phyloP scores from a whole-genome alignment of 2,329 filamentous ascomycete species.

The Chlorencoelia australis region DNA sequence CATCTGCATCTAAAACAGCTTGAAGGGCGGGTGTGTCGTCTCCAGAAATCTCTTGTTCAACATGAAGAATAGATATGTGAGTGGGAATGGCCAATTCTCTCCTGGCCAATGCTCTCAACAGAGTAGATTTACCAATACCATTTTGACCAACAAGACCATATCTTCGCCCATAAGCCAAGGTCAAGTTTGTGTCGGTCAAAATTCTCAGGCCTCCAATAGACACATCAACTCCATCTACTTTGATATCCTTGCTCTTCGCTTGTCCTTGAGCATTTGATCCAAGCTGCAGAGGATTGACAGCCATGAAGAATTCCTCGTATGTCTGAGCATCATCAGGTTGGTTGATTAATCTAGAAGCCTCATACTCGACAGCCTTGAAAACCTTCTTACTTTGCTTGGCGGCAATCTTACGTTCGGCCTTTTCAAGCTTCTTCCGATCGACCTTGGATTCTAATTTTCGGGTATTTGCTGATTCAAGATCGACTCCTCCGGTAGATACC shows the following conservation, averaged over 20 bases:
- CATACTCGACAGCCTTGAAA: conserved; percentile 97
- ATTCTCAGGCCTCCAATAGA: conserved; percentile 85
- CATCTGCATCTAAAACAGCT: conserved; percentile 92
- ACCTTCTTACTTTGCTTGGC: conserved; percentile 98
- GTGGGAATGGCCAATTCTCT: conserved; percentile 92
- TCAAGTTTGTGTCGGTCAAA: conserved; percentile 80
- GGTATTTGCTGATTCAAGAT: conserved; percentile 85
- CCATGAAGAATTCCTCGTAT: conserved; percentile 99
- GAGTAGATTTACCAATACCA: conserved; percentile 96
- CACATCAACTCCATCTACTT: conserved; percentile 91
- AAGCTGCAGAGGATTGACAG: conserved; percentile 90
- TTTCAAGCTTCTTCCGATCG: conserved; percentile 97
- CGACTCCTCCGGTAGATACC: conserved; percentile 72
- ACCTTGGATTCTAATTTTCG: conserved; percentile 96
- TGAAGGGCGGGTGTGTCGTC: conserved; percentile 93
- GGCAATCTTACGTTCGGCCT: conserved; percentile 93
- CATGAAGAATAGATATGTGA: conserved; percentile 97
- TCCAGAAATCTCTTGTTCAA: conserved; percentile 95
- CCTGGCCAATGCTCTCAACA: conserved; percentile 80
- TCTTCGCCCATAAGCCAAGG: conserved; percentile 80
- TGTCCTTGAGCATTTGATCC: conserved; percentile 56
- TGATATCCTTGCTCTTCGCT: conserved; percentile 99
- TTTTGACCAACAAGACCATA: conserved; percentile 99
- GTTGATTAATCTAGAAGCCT: conserved; percentile 82
- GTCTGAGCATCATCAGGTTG: conserved; percentile 75